These are phyloP conservation scores for Orbilia brochopaga DNA, from an alignment of 2,329 filamentous ascomycete species.

Conservation along the genomic window DNA sequence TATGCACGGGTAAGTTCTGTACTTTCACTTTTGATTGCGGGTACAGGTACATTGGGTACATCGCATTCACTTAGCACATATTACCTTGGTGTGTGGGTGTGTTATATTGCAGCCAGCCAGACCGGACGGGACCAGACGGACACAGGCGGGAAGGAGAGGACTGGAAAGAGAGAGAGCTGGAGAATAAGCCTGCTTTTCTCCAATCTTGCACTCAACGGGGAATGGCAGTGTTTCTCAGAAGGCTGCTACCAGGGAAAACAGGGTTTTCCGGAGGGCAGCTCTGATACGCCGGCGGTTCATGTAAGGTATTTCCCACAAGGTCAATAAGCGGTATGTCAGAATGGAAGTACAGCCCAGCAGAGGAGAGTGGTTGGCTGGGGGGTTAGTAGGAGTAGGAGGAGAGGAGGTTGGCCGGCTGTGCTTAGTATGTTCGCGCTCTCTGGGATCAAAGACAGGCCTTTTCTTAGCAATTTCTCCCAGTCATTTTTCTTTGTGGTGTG, in stretches of 20 bases:
- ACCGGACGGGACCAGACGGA: too few relatives aligned
- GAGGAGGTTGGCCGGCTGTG: not conserved
- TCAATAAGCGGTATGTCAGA: too few relatives aligned
- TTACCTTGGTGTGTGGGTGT: too few relatives aligned
- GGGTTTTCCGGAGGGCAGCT: not conserved
- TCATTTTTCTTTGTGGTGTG: too few relatives aligned
- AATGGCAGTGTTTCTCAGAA: conserved; percentile 10
- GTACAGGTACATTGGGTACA: not conserved
- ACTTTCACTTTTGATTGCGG: not conserved
- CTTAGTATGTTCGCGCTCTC: not conserved
- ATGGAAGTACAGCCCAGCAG: too few relatives aligned
- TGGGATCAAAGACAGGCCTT: too few relatives aligned
- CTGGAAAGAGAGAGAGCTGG: not conserved
- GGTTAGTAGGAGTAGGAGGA: not conserved
- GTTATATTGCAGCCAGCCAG: too few relatives aligned
- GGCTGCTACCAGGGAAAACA: conserved; percentile 9
- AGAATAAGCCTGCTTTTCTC: conserved; percentile 17
- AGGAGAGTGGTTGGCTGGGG: not conserved
- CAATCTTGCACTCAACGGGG: conserved; percentile 23
- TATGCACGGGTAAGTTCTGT: not conserved
- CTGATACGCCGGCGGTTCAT: not conserved
- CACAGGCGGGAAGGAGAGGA: too few relatives aligned
- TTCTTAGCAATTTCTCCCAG: too few relatives aligned
- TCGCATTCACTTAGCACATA: too few relatives aligned
- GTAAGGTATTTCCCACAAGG: not conserved